Conservation (phyloP, 176 grass and related monocot species). For the Cenchrus fungigraminus region DNA sequence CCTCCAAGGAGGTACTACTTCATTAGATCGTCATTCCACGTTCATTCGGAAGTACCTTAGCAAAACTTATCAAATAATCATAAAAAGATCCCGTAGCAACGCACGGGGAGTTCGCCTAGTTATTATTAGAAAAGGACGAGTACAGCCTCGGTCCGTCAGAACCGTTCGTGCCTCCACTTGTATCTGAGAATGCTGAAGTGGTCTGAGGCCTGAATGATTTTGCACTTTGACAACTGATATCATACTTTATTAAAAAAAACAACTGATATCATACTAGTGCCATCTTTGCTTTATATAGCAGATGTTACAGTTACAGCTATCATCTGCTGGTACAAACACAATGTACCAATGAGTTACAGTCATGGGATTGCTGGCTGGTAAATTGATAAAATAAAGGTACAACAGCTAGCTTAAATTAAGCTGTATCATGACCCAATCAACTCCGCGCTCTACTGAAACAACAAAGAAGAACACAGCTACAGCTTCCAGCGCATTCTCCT, state of each 20-base stretch:
- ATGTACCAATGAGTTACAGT: slow-evolving; percentile 34
- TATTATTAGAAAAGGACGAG: no score
- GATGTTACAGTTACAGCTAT: slow-evolving; percentile 22
- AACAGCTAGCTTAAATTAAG: slow-evolving; percentile 51
- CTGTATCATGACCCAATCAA: slow-evolving; percentile 40
- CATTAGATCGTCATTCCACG: no score
- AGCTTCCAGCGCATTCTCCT: slow-evolving; percentile 13
- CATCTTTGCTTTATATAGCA: slow-evolving; percentile 23
- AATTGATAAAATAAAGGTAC: slow-evolving; percentile 33
- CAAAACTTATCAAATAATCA: no score
- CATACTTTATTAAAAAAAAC: background rate
- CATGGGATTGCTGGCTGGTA: slow-evolving; percentile 20
- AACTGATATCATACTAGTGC: slow-evolving; percentile 15
- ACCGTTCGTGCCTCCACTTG: background rate
- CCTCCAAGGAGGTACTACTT: no score
- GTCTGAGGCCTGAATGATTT: background rate
- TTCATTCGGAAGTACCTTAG: no score
- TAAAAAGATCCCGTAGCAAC: no score
- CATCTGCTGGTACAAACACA: slow-evolving; percentile 36
- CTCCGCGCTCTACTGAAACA: slow-evolving; percentile 9
- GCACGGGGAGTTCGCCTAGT: no score
- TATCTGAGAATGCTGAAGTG: background rate
- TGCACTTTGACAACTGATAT: background rate
- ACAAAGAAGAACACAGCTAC: background rate
- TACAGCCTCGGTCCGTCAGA: background rate